Evolutionary conservation across 371 early-diverging fungal genomes (phyloP), one percentile per base, ranked within the genome.

Genomic region (Saksenaea oblongispora): DNA sequence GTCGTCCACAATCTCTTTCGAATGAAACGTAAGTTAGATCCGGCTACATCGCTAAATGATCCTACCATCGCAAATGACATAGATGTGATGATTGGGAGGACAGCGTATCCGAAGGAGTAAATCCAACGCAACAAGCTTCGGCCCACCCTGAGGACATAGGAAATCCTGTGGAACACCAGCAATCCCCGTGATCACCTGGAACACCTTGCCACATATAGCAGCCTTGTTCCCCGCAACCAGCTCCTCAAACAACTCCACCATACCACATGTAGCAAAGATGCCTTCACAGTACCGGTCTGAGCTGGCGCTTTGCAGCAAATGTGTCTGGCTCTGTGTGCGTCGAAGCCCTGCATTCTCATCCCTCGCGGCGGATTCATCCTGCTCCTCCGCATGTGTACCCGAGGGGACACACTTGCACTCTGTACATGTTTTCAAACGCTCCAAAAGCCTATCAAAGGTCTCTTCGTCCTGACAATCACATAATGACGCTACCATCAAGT

Each of bases 61-160:
- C 77, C 70, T 73, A 76, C 78, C 70, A 34, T 81, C 74, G 34
- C 65, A 65, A 24, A 69, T 68, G 24, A 78, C 58, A 42, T 78
- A 86, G 18, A 88, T 69, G 24, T 84, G 73, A 56, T 88, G 87
- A 42, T 88, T 84, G 54, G 83, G 73, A 59, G 82, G 76, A 56
- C 85, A 85, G 31, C 87, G 75, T 22, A 88, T 75, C 8, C 86
- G 75, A 9, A 86, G 67, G 34, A 87, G 56, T 26, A 85, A 67
- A 55, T 86, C 86, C 39, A 88, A 66, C 17, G 85, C 80, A 17
- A 83, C 74, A 56, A 88, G 66, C 57, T 84, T 79, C 53, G 80
- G 78, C 9, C 79, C 83, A 59, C 78, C 82, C 44, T 71, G 84
- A 59, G 82, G 69, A 59, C 78, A 76, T 5, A 63, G 39, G 15